Evolutionary conservation across 768 basidiomycete genomes (phyloP).

Genomic region (Mycena alexandri): DNA sequence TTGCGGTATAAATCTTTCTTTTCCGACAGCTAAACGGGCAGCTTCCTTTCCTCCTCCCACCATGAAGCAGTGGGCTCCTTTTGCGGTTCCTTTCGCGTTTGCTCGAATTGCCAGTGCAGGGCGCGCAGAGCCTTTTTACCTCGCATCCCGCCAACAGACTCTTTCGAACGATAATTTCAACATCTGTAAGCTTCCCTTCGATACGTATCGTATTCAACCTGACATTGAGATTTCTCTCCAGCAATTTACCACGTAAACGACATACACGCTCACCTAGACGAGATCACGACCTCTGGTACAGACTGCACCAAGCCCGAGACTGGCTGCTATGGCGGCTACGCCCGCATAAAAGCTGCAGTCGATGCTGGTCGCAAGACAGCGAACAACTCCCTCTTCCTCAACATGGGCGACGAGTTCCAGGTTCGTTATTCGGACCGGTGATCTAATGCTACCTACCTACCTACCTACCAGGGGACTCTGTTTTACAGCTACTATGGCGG

Average conservation of each 20-base stretch:
- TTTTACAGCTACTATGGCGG: slow-evolving; percentile 61
- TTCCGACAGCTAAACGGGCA: background rate
- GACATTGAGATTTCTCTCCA: slow-evolving; percentile 7
- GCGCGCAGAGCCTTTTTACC: background rate
- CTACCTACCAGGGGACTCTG: slow-evolving; percentile 48
- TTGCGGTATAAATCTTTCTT: slow-evolving; percentile 4
- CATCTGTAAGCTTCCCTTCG: slow-evolving; percentile 17
- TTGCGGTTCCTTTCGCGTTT: slow-evolving; percentile 9
- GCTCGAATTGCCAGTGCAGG: slow-evolving; percentile 11
- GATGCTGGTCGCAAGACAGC: slow-evolving; percentile 47
- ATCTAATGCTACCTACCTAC: too few relatives aligned
- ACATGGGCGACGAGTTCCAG: slow-evolving; percentile 63
- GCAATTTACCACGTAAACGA: slow-evolving; percentile 59
- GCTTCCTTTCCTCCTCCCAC: slow-evolving; percentile 8
- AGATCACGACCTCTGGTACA: slow-evolving; percentile 51
- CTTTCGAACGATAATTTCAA: slow-evolving; percentile 20
- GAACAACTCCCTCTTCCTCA: slow-evolving; percentile 55
- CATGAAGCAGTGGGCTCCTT: slow-evolving; percentile 15
- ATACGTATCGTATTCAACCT: background rate
- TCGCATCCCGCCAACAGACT: slow-evolving; percentile 2
- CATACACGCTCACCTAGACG: slow-evolving; percentile 59
- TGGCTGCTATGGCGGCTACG: slow-evolving; percentile 59
- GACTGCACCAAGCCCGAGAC: slow-evolving; percentile 50
- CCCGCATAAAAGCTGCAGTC: slow-evolving; percentile 55
- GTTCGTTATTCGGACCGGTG: too few relatives aligned